Conservation (phyloP, 768 basidiomycete genomes). For the Rhodosporidiobolus sp. region DNA sequence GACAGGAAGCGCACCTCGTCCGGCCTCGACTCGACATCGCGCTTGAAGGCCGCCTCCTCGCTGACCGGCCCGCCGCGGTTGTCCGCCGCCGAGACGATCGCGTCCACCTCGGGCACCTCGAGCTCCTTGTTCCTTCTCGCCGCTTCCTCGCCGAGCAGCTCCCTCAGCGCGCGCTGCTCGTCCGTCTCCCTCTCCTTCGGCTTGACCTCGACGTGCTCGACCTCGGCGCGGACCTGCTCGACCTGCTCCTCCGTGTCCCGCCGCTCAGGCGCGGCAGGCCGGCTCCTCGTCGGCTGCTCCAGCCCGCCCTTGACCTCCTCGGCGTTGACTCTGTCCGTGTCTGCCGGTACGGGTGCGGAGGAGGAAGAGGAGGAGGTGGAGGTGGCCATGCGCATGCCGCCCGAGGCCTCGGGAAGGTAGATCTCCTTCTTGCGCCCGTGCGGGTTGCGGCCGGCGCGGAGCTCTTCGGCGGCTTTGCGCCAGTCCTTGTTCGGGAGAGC, state of each 20-base stretch:
- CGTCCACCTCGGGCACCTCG: conserved; percentile 48
- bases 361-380: conserved; percentile 59
- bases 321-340: conserved; percentile 67
- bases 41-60: conserved; percentile 66
- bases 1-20: conserved; percentile 41
- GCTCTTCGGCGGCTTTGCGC: conserved; percentile 71
- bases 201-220: conserved; percentile 49
- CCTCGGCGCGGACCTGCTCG: conserved; percentile 45
- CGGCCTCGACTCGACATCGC: conserved; percentile 72
- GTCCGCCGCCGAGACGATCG: conserved; percentile 57
- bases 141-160: conserved; percentile 62
- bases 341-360: conserved; percentile 75
- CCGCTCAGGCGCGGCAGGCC: neutral
- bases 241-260: conserved; percentile 34
- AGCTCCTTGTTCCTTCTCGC: conserved; percentile 52
- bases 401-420: conserved; percentile 64
- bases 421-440: conserved; percentile 46
- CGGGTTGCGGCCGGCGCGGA: conserved; percentile 52
- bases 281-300: conserved; percentile 56
- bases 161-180: conserved; percentile 75
- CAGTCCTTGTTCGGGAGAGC: conserved; percentile 84
- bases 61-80: conserved; percentile 40
- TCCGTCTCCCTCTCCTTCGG: conserved; percentile 56
- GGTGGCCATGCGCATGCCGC: conserved; percentile 34
- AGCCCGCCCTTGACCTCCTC: conserved; percentile 66